Base-by-base conservation (phyloP, 306 rosid genomes). In the Malus fusca region DNA sequence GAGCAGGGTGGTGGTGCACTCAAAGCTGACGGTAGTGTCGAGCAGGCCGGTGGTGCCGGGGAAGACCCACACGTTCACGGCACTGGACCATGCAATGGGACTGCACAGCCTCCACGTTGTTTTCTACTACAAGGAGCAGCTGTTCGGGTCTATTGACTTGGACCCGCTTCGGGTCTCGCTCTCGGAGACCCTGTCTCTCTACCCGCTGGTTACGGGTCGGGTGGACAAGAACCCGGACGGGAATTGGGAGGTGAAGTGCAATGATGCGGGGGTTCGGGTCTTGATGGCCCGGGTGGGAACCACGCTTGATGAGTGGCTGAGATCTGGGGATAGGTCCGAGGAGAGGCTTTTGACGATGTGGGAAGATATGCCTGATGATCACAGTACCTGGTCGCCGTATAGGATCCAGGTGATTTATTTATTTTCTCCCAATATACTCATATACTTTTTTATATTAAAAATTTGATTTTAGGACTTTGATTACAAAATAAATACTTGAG, bases 191-290 rank as follows among this genome's bases (percentile, higher is more conserved):
- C 77, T 92, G 6, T 80, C 89, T 0, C 2, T 79, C n/a, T 83
- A 88, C 79, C 96, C 96, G 14, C 76, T 71, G 1, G 67, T 87
- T 10, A 88, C 92, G 43, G 97, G 96, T 37, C 81, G 97, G 83
- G 66, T 92, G 76, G 59, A 51, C 42, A 78, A 77, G 35, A 75
- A 48, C 25, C 66, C 19, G 11, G 77, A 82, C 17, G 88, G 93
- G 5, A 83, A 80, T 4, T 90, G 92, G 94, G 84, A 66, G 31
- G 89, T 88, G 13, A 77, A 35, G 48, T 88, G 85, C 33, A 90
- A 86, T 64, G 97, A 92, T 23, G 89, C 97, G 0, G 97, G 97
- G 0, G 82, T 92, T 61, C 80, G 97, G 68, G 77, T 82, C 69
- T 59, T 75, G 0, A 81, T 59, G 81, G 87, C 94, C 55, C 73